phyloP scores from a whole-genome alignment of 768 basidiomycete genomes.

The Tylopilus rubrobrunneus region DNA sequence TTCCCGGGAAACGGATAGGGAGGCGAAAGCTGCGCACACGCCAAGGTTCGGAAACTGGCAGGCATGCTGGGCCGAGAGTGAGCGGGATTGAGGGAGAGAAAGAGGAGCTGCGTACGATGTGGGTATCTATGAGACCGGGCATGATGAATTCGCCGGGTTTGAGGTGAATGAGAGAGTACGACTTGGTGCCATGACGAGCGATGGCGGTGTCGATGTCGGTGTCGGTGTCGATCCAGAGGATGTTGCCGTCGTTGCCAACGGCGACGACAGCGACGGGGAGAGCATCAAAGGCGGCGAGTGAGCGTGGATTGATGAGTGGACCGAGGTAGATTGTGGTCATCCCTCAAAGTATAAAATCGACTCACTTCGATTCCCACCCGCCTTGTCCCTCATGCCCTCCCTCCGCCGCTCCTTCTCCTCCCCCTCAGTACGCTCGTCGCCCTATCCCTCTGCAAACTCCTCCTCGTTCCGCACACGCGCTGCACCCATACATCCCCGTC shows the following conservation, averaged over 20 bases:
- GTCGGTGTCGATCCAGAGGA: constrained; percentile 69
- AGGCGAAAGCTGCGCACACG: constrained; percentile 19
- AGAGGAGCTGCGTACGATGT: constrained; percentile 56
- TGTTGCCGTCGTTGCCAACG: constrained; percentile 48
- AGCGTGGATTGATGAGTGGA: constrained; percentile 51
- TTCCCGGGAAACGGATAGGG: background rate
- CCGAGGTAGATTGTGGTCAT: constrained; percentile 49
- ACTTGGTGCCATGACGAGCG: constrained; percentile 43
- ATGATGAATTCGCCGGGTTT: constrained; percentile 64
- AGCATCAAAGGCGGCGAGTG: constrained; percentile 39
- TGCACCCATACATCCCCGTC: constrained; percentile 38
- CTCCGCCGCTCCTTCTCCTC: constrained; percentile 76
- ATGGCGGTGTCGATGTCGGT: constrained; percentile 53
- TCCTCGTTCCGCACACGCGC: constrained; percentile 34
- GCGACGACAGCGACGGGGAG: constrained; percentile 52
- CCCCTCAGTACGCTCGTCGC: constrained; percentile 63
- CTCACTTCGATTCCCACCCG: constrained; percentile 32
- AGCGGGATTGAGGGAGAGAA: background rate
- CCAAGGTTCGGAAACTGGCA: constrained; percentile 44
- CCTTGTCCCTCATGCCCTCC: constrained; percentile 52
- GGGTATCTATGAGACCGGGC: constrained; percentile 90
- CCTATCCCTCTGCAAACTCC: constrained; percentile 50
- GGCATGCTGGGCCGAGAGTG: constrained; percentile 25
- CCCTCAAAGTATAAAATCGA: constrained; percentile 44
- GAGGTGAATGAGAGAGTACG: constrained; percentile 35